Evolutionary conservation across 345 rosid genomes (phyloP).

Genomic region (Syzygium oleosum): DNA sequence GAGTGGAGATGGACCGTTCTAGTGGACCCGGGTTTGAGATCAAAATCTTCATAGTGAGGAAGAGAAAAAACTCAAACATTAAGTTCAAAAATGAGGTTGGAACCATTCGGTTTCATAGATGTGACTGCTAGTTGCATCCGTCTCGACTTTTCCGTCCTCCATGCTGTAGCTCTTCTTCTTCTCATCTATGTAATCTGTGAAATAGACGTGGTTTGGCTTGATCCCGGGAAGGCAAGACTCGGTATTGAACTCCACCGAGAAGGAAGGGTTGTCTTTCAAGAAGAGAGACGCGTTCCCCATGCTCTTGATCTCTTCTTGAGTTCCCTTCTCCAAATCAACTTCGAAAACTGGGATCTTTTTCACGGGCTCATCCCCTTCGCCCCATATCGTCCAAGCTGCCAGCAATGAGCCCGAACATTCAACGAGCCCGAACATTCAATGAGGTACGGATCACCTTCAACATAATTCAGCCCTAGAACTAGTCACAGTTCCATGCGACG

Average conservation of each 20-base stretch:
- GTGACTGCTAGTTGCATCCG: not conserved
- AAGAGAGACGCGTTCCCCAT: not conserved
- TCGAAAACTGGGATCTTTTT: too few relatives aligned
- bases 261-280: not conserved
- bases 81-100: not conserved
- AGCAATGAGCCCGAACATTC: not conserved
- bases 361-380: not conserved
- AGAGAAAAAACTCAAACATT: too few relatives aligned
- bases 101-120: not conserved
- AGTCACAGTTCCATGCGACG: not conserved
- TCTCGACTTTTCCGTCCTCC: not conserved
- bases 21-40: too few relatives aligned
- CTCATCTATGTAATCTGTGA: not conserved
- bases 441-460: not conserved
- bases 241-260: not conserved
- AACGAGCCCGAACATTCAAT: not conserved
- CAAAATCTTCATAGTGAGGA: too few relatives aligned
- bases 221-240: not conserved
- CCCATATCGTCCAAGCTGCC: not conserved
- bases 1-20: too few relatives aligned
- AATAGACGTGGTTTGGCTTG: not conserved
- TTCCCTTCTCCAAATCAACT: not conserved
- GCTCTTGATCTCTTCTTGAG: not conserved
- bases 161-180: not conserved
- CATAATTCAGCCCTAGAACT: not conserved